A percentile compares a stretch with the other conserved stretches of the same genome.
phyloP scores from a whole-genome alignment of 768 basidiomycete species.

The Panellus pusillus region DNA sequence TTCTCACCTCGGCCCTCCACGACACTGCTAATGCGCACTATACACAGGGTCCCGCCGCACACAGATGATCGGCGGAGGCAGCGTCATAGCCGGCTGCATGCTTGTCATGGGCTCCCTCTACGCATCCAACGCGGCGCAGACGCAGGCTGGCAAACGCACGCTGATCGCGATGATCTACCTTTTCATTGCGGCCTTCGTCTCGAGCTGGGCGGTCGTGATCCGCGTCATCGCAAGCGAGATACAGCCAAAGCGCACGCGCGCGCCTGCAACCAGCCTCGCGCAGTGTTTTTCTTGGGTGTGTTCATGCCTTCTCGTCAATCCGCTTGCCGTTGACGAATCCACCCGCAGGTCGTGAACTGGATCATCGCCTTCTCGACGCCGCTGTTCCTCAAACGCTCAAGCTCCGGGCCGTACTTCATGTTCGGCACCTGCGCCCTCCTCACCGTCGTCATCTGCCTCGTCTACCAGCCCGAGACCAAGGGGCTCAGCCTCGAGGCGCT shows the following conservation, averaged over 20 bases:
- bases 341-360: constrained; percentile 38
- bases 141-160: constrained; percentile 35
- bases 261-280: constrained; percentile 40
- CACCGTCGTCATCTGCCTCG: constrained; percentile 37
- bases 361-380: constrained; percentile 46
- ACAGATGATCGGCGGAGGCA: constrained; percentile 43
- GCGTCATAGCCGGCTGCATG: constrained; percentile 37
- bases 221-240: constrained; percentile 47
- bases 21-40: not conserved
- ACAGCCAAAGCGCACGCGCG: constrained; percentile 46
- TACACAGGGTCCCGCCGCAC: constrained; percentile 30
- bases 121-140: constrained; percentile 33
- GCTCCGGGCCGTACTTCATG: constrained; percentile 48
- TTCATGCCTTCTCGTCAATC: not conserved
- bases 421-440: constrained; percentile 40
- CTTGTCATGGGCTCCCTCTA: constrained; percentile 46
- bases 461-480: constrained; percentile 45
- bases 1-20: not conserved
- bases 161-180: constrained; percentile 49
- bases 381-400: constrained; percentile 43
- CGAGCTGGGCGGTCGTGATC: constrained; percentile 45
- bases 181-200: constrained; percentile 42
- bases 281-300: constrained; percentile 43
- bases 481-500: constrained; percentile 45
- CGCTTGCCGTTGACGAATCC: constrained; percentile 4